Evolutionary conservation across 2,329 filamentous ascomycete species (phyloP).

Genomic region (Colletotrichum lentis): DNA sequence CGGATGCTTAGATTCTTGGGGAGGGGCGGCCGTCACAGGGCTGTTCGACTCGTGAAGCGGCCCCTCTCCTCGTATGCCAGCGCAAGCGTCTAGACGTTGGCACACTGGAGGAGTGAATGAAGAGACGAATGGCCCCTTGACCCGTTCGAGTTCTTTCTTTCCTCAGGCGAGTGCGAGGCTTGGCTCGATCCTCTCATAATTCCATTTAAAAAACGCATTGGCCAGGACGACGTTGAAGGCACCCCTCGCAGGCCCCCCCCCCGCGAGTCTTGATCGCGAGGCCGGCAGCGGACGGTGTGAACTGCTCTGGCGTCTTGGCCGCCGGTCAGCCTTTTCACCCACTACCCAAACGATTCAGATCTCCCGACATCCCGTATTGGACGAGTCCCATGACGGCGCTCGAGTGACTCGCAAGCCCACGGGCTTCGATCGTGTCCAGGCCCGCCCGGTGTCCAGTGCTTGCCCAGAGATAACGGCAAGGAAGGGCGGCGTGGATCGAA

Average conservation of each 20-base stretch:
- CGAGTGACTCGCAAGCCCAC: too few species aligned
- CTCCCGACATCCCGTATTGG: too few species aligned
- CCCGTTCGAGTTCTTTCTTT: not conserved
- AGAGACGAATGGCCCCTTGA: not conserved
- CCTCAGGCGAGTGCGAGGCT: not conserved
- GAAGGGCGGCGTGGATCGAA: not conserved
- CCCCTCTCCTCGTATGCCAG: conserved; percentile 1
- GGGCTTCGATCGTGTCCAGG: not conserved
- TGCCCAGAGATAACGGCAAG: not conserved
- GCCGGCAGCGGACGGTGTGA: not conserved
- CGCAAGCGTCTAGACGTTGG: conserved; percentile 25
- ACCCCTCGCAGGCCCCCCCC: not conserved
- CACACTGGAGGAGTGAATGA: not conserved
- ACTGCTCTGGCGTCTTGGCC: not conserved
- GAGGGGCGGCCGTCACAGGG: conserved; percentile 65
- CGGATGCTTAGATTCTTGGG: conserved; percentile 54
- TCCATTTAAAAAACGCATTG: too few species aligned
- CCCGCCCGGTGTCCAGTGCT: too few species aligned
- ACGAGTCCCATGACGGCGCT: too few species aligned
- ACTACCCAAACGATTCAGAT: too few species aligned
- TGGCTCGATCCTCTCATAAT: not conserved
- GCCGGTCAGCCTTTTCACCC: not conserved
- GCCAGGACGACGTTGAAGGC: not conserved
- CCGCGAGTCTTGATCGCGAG: not conserved
- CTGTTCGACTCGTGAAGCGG: conserved; percentile 61